Evolutionary conservation across 106 monocot genomes (phyloP).

Genomic region (Chionographis japonica): DNA sequence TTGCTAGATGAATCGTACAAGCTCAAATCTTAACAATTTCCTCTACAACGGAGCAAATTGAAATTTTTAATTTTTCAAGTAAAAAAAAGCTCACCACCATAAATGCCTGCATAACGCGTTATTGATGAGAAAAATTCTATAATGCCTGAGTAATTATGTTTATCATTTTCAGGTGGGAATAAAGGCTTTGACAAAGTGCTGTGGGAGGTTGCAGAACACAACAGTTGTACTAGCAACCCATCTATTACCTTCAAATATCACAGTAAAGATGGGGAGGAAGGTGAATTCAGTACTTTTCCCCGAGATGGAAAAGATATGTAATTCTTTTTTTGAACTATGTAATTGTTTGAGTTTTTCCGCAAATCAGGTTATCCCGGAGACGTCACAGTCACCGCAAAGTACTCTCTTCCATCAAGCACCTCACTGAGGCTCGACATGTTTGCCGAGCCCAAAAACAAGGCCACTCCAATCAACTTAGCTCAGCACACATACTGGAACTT

Average conservation of each 20-base stretch:
- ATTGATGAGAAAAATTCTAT: background rate
- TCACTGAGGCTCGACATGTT: conserved; percentile 52
- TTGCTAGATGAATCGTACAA: no score
- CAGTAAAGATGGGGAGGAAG: conserved; percentile 79
- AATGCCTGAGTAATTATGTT: background rate
- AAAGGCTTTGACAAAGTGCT: conserved; percentile 67
- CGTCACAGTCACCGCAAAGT: conserved; percentile 55
- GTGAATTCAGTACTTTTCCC: conserved; percentile 14
- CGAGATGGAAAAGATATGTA: background rate
- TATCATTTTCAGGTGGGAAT: conserved; percentile 44
- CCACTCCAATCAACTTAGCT: conserved; percentile 54
- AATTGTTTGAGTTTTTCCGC: no score
- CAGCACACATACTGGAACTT: conserved; percentile 68
- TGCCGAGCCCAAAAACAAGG: conserved; percentile 30
- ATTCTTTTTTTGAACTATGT: background rate
- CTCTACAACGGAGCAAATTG: background rate
- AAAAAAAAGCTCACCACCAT: no score
- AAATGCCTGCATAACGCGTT: background rate
- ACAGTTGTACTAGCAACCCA: conserved; percentile 35
- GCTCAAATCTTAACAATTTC: no score
- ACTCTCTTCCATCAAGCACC: conserved; percentile 45
- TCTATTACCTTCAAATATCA: conserved; percentile 61
- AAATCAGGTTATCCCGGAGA: conserved; percentile 73
- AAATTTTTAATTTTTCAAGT: background rate
- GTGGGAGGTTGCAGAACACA: conserved; percentile 60